These are phyloP conservation scores for Triticum aestivum DNA, from an alignment of 176 grass and related monocot genomes.

Conservation along the genomic window DNA sequence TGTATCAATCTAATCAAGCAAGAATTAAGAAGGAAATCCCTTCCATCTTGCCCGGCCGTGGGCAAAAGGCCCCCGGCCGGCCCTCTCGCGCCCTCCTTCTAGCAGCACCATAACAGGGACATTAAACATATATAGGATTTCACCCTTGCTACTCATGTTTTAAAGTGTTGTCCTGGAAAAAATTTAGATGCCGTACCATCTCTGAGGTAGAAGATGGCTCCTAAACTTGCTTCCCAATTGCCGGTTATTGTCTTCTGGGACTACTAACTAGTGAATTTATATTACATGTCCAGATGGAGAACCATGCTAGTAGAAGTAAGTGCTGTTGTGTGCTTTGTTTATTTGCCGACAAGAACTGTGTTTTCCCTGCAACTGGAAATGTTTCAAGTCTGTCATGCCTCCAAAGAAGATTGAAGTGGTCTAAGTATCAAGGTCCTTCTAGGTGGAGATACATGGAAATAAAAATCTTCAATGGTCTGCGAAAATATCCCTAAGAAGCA, in stretches of 20 bases:
- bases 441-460: background rate
- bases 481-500: background rate
- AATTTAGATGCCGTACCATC: background rate
- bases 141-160: background rate
- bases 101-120: background rate
- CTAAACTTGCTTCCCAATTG: background rate
- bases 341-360: background rate
- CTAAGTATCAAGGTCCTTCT: background rate
- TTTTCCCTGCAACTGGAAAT: background rate
- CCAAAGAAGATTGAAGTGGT: background rate
- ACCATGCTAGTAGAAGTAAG: background rate
- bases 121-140: slow-evolving; percentile 1
- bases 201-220: background rate
- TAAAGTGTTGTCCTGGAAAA: background rate
- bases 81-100: too few species aligned
- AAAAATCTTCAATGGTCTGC: background rate
- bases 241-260: background rate
- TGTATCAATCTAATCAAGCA: too few species aligned
- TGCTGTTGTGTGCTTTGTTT: background rate
- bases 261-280: background rate
- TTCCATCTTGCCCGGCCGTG: too few species aligned
- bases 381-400: background rate
- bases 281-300: slow-evolving; percentile 13
- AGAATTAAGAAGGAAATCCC: too few species aligned
- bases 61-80: too few species aligned